Evolutionary conservation across 176 grass and related monocot genomes (phyloP).

Genomic region (Avena eriantha): DNA sequence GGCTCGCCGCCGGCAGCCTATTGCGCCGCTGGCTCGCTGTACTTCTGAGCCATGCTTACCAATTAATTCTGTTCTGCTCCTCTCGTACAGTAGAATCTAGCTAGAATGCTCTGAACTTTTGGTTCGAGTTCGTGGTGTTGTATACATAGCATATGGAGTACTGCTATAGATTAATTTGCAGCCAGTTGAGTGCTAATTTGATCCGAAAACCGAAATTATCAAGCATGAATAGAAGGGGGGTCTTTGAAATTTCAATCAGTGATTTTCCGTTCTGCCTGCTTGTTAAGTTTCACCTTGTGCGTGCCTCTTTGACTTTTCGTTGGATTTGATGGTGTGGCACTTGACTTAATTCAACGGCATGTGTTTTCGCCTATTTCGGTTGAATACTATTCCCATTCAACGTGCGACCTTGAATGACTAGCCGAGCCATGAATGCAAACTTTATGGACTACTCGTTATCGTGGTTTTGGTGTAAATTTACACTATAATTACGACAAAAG

Average conservation of each 20-base stretch:
- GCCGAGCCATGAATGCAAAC: not conserved
- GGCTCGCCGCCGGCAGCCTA: slow-evolving; percentile 44
- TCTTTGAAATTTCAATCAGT: not conserved
- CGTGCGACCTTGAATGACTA: not conserved
- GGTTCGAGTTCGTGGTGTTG: not conserved
- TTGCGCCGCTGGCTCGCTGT: slow-evolving; percentile 36
- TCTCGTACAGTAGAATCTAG: not conserved
- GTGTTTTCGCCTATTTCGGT: not conserved
- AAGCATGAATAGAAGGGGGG: not conserved
- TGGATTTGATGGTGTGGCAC: not conserved
- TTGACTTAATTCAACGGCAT: not conserved
- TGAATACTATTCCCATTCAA: not conserved
- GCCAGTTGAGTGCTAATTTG: not conserved
- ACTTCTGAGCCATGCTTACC: slow-evolving; percentile 30
- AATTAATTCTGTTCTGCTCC: not conserved
- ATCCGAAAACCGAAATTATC: not conserved
- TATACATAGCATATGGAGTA: not conserved
- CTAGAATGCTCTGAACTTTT: not conserved
- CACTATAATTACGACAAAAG: too few relatives aligned
- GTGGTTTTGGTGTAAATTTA: too few relatives aligned
- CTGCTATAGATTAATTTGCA: not conserved
- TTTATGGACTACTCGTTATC: too few relatives aligned
- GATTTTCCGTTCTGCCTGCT: not conserved
- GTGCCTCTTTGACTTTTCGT: not conserved
- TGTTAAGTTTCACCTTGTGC: not conserved